Evolutionary conservation across 352 stramenopile genomes (phyloP), one percentile per base, ranked within the genome.

Genomic region (Globisporangium spinosum): DNA sequence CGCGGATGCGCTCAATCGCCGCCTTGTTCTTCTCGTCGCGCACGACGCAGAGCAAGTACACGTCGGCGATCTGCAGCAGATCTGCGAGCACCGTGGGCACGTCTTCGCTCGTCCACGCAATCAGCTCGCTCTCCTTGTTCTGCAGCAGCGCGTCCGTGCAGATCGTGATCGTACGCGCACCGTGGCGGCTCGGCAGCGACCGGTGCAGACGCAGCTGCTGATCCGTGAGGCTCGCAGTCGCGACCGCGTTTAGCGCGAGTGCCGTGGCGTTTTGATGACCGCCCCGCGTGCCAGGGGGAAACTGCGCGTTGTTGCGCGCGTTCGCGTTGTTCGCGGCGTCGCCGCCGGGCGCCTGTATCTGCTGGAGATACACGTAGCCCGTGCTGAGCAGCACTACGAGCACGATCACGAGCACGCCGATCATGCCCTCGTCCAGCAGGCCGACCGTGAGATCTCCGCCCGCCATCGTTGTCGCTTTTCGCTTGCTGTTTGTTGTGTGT

Each of bases 311-410:
- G 25, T 35, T 32, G 9, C 49, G 54, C 29, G 38, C 27, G 35
- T n/a, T 59, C 12, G 25, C 67, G 51, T 34, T 62, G 58, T 23
- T 38, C 12, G 47, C 60, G 1, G 25, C 25, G 15, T 35, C 55
- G 35, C 65, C 45, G 53, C 57, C 70, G 49, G 63, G 17, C 43
- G 75, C 62, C n/a, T 79, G 80, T 65, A 85, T 69, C 69, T 89
- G 83, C 72, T 91, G 83, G 17, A 89, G 51, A 62, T 89, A 89
- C 13, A 93, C 78, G 72, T 93, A 93, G 55, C 85, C 86, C 0
- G 85, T 90, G 68, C 81, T 88, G 38, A 90, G 70, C 70, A 90
- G 75, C 40, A 93, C 74, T 10, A 90, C 78, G 34, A 93, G 77
- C 40, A 93, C 70, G 59, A 93, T 73, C 66, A 93, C 74, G 40